Evolutionary conservation across 106 monocot species (phyloP), one percentile per base, ranked within the genome.

Genomic region (Platanthera guangdongensis): DNA sequence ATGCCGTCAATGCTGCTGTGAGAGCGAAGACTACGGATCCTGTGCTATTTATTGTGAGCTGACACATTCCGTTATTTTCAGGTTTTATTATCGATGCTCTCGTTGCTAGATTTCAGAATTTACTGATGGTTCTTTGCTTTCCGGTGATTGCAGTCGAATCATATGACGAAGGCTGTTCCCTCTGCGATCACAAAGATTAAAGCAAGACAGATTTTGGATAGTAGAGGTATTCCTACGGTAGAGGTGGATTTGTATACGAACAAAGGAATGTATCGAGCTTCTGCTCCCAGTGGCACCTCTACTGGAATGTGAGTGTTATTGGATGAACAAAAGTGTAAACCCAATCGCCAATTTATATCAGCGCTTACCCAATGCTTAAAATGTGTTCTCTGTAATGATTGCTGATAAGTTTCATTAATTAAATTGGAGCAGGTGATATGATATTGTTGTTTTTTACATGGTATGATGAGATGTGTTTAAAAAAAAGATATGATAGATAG

Each of bases 1-100:
- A 97, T 73, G 94, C 96, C 71, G 96, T 97, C 74, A 97, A 94
- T 81, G 96, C 96, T 3, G 96, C 96, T 3, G 96, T 97, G 72
- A 79, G 94, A 74, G 91, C 97, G 51, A 97, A 97, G 74, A 65
- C 97, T 9, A 48, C 89, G 47, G 96, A 97, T 83, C 96, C 96
- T 57, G 84, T 94, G 45, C 89, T 92, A 55, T 94, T 86, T 84
- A 94, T 97, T 67, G 93, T 92, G 75, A 78, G 80, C 19, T 7
- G 16, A 50, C 52, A 50, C 15, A 1, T 48, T n/a, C 32, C 11
- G 16, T 19, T 64, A n/a, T n/a, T n/a, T n/a, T n/a, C n/a, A n/a
- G n/a, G n/a, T n/a, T n/a, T n/a, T n/a, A n/a, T n/a, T n/a, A 46
- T 72, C 10, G 70, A 47, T 45, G 51, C 21, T 9, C 14, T 3